Base-by-base conservation (phyloP, 139 green algal species). In the Picochlorum costavermella region DNA sequence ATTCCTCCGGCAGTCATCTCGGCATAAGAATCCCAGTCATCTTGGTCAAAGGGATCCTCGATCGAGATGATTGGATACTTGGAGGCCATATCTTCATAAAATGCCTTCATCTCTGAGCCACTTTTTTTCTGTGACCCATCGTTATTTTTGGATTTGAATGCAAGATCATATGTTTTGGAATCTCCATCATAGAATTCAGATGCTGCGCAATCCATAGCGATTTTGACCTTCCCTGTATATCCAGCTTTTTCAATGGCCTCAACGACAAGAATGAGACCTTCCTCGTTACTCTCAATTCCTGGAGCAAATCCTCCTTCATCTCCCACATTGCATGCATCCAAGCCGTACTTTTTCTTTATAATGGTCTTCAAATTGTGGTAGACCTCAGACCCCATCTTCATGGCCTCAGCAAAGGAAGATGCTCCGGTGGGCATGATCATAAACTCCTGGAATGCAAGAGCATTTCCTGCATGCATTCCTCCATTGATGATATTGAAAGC, bases 401-500 rank as follows among this genome's bases (percentile, higher is more conserved):
- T 91, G 44, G 94, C 88, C 80, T 98, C 90, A 6, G 76, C 73
- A 80, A 98, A 99, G 29, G 77, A 85, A 6, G 37, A 44, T 11
- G 80, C 83, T 30, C 92, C 94, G 14, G 81, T 64, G 28, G 94
- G 94, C 75, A 99, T 82, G 70, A 99, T 96, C 92, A 99, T 98
- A 82, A 99, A 99, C 82, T 99, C 94, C 86, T 99, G 94, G 60
- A 66, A 66, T 68, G 94, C 94, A 64, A 99, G 84, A 28, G 84
- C 86, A 77, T 99, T 99, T 69, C 94, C 94, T 14, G 94, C 94
- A 75, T 99, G 94, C 73, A 77, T 85, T 57, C 94, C 92, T 49
- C 94, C 94, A 70, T 99, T 99, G 84, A 99, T 98, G 68, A 99
- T 95, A 81, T 99, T 99, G 86, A 99, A 96, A 30, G 86, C 83